Evolutionary conservation across 352 stramenopile genomes (phyloP).

Genomic region (Elongisporangium anandrum): DNA sequence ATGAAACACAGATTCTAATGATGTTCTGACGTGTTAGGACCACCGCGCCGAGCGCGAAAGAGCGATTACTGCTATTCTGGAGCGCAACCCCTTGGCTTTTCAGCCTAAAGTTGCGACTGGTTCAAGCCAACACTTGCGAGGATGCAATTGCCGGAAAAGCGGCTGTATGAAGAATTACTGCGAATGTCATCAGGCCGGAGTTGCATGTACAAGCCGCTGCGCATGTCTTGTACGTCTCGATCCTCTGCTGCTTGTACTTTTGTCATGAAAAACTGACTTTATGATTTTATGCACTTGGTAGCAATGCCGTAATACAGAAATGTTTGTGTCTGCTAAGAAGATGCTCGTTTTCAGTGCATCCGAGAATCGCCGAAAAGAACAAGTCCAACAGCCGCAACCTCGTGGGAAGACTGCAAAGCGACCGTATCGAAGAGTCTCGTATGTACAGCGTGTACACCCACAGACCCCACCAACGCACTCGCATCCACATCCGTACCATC

Average conservation of each 20-base stretch:
- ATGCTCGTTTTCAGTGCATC: slow-evolving; percentile 46
- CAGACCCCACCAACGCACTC: slow-evolving; percentile 2
- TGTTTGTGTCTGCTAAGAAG: slow-evolving; percentile 63
- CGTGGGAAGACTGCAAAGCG: slow-evolving; percentile 15
- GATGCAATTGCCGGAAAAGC: slow-evolving; percentile 95
- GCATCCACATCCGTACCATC: slow-evolving; percentile 2
- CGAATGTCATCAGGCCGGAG: slow-evolving; percentile 93
- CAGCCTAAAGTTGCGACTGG: slow-evolving; percentile 89
- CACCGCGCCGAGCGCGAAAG: slow-evolving; percentile 59
- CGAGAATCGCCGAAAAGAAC: slow-evolving; percentile 5
- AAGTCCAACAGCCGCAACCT: slow-evolving; percentile 6
- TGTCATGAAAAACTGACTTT: slow-evolving; percentile 4
- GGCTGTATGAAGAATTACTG: slow-evolving; percentile 98
- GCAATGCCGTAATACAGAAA: slow-evolving; percentile 69
- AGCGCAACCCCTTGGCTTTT: slow-evolving; percentile 93
- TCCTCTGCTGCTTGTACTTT: background rate
- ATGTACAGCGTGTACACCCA: slow-evolving; percentile 6
- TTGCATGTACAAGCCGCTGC: slow-evolving; percentile 77
- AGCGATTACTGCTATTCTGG: slow-evolving; percentile 87
- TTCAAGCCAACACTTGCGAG: slow-evolving; percentile 85
- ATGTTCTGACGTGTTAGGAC: slow-evolving; percentile 12
- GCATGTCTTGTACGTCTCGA: slow-evolving; percentile 54
- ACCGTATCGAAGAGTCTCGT: slow-evolving; percentile 13
- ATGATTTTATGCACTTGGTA: background rate
- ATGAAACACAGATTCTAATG: background rate